Conservation (phyloP, 2,329 filamentous ascomycete species). For the Stachybotrys elegans region DNA sequence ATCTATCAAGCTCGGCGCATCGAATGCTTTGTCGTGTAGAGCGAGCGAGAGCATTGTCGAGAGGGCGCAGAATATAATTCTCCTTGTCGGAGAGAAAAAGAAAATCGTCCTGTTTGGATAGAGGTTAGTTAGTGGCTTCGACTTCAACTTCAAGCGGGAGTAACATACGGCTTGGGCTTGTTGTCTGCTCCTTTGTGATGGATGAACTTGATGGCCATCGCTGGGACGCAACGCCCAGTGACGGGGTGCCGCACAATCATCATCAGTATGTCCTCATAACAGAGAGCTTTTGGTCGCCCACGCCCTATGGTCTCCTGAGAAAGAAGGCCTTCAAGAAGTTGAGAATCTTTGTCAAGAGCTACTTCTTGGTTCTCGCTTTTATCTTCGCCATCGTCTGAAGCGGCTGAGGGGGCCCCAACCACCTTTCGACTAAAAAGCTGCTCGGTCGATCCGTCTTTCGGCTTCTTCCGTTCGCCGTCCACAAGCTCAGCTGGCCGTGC, state of each 20-base stretch:
- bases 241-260: constrained; percentile 20
- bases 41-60: constrained; percentile 18
- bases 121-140: constrained; percentile 9
- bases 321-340: constrained; percentile 16
- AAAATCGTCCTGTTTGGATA: constrained; percentile 18
- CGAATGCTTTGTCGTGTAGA: constrained; percentile 18
- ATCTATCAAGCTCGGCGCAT: constrained; percentile 15
- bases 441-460: constrained; percentile 17
- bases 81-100: constrained; percentile 19
- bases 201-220: constrained; percentile 24
- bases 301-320: constrained; percentile 13
- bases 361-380: constrained; percentile 8
- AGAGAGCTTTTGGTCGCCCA: constrained; percentile 20
- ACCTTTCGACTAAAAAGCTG: constrained; percentile 20
- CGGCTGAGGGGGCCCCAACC: constrained; percentile 4
- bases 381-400: constrained; percentile 8
- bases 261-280: constrained; percentile 23
- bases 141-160: neutral
- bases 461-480: constrained; percentile 18
- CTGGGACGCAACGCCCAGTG: constrained; percentile 12
- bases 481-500: constrained; percentile 22
- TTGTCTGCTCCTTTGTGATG: constrained; percentile 22
- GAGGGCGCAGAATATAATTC: constrained; percentile 20
- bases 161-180: constrained; percentile 21
- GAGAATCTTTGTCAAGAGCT: constrained; percentile 13